A percentile compares a stretch with the other conserved stretches of the same genome.
Conservation (phyloP, 805 yeast species). For the Lipomyces spencermartinsiae region DNA sequence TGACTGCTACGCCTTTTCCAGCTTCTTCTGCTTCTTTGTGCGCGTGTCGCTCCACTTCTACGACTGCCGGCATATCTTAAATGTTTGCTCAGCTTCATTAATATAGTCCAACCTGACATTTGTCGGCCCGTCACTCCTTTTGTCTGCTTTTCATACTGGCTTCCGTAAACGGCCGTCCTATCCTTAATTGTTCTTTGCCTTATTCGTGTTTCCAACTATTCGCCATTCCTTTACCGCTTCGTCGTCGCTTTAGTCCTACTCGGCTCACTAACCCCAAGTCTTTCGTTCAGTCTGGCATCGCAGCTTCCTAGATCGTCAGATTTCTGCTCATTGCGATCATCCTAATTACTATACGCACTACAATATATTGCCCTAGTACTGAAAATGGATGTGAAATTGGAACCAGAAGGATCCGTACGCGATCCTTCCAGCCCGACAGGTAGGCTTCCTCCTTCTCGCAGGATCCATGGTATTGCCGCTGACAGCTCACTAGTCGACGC, state of each 20-base stretch:
- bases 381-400: not conserved
- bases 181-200: not conserved
- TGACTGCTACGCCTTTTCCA: not conserved
- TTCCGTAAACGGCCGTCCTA: slow-evolving; percentile 1
- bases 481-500: not conserved
- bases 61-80: not conserved
- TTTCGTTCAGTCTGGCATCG: not conserved
- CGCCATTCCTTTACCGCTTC: not conserved
- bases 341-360: not conserved
- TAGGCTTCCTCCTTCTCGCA: not conserved
- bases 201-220: not conserved
- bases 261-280: not conserved
- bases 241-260: not conserved
- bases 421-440: slow-evolving; percentile 8
- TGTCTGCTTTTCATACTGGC: not conserved
- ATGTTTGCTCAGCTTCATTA: slow-evolving; percentile 17
- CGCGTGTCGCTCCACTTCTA: slow-evolving; percentile 4
- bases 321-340: not conserved
- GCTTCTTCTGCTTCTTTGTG: not conserved
- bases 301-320: not conserved
- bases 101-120: slow-evolving; percentile 10
- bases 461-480: not conserved
- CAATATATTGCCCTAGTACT: not conserved
- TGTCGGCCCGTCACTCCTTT: not conserved
- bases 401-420: not conserved